phyloP scores from a whole-genome alignment of 2,329 filamentous ascomycete genomes.

The Alternaria longipes region DNA sequence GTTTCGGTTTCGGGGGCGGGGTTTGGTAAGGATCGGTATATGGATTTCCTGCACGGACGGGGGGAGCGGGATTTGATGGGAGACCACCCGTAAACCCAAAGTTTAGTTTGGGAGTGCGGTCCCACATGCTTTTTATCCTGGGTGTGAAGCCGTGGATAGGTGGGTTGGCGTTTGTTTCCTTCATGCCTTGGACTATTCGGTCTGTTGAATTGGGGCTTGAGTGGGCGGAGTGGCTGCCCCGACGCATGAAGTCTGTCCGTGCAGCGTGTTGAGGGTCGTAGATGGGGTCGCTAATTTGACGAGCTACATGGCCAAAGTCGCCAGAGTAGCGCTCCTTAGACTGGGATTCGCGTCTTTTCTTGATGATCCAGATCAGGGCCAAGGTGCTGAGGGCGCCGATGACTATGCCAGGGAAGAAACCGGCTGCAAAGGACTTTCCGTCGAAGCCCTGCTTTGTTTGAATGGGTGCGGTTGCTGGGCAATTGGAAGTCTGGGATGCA shows the following conservation, averaged over 20 bases:
- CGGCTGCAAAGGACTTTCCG: conserved; percentile 50
- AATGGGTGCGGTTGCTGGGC: conserved; percentile 25
- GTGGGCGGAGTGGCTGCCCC: conserved; percentile 37
- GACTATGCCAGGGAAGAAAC: conserved; percentile 50
- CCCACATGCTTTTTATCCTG: conserved; percentile 48
- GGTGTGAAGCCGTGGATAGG: conserved; percentile 40
- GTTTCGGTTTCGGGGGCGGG: conserved; percentile 38
- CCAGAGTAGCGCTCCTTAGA: conserved; percentile 47
- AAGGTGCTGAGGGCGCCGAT: conserved; percentile 46
- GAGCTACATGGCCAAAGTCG: conserved; percentile 50
- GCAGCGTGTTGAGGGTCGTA: conserved; percentile 49
- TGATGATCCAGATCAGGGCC: conserved; percentile 47
- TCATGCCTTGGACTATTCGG: conserved; percentile 35
- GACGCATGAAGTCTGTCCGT: conserved; percentile 50
- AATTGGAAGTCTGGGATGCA: conserved; percentile 43
- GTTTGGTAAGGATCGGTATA: conserved; percentile 46
- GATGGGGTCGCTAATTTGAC: conserved; percentile 52
- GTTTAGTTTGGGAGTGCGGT: conserved; percentile 45
- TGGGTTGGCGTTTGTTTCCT: conserved; percentile 21
- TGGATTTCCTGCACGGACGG: conserved; percentile 36
- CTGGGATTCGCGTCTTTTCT: conserved; percentile 43
- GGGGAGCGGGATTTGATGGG: conserved; percentile 32
- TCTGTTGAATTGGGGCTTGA: conserved; percentile 38
- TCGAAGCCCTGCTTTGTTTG: conserved; percentile 37
- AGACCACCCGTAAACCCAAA: conserved; percentile 37